A percentile compares a stretch with the other conserved stretches of the same genome.
phyloP scores from a whole-genome alignment of 805 yeast species.

The Metschnikowia lochheadii region DNA sequence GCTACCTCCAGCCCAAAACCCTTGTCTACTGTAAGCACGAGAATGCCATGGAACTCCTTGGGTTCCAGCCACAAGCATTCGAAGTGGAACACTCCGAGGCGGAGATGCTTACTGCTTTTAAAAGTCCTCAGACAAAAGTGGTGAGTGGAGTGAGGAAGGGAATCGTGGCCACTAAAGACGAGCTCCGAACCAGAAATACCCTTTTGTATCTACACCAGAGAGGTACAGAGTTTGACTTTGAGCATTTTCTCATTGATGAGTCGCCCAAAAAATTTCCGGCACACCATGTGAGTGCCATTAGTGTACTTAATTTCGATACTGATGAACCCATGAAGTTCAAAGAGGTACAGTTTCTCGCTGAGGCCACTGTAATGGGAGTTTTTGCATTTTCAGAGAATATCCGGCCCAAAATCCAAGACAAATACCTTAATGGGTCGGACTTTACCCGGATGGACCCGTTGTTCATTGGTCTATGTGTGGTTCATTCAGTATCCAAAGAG shows the following conservation, averaged over 20 bases:
- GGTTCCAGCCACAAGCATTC: conserved; percentile 22
- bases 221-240: conserved; percentile 9
- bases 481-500: conserved; percentile 50
- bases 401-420: neutral
- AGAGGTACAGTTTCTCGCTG: conserved; percentile 6
- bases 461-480: conserved; percentile 52
- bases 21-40: conserved; percentile 45
- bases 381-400: conserved; percentile 2
- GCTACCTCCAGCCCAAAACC: conserved; percentile 48
- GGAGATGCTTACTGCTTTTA: conserved; percentile 12
- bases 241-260: conserved; percentile 6
- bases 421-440: conserved; percentile 2
- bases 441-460: conserved; percentile 4
- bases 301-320: conserved; percentile 10
- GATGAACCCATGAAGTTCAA: neutral
- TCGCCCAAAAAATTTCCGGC: conserved; percentile 10
- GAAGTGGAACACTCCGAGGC: conserved; percentile 22
- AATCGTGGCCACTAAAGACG: conserved; percentile 45
- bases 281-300: conserved; percentile 8
- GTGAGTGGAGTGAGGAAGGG: conserved; percentile 16
- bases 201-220: conserved; percentile 51
- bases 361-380: conserved; percentile 16
- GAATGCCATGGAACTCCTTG: conserved; percentile 18
- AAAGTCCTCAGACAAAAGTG: neutral
- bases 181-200: conserved; percentile 48